A percentile compares a stretch with the other conserved stretches of the same genome.
Conservation (phyloP, 140 eudicot species). For the Stevia rebaudiana region DNA sequence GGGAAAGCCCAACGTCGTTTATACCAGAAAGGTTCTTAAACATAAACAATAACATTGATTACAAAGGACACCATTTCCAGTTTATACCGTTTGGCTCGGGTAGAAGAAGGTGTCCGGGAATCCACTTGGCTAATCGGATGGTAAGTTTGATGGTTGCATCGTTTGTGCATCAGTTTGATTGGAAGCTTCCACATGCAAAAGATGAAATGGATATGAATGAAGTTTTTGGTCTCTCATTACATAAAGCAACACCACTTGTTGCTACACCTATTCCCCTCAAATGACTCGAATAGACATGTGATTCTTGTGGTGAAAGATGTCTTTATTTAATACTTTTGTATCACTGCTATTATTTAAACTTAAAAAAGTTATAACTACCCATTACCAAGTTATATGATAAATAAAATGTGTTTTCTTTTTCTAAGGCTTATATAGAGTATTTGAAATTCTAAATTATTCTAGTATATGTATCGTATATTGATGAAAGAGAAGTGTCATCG, state of each 20-base stretch:
- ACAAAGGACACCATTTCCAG: slow-evolving; percentile 20
- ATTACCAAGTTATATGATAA: too few relatives aligned
- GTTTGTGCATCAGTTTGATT: slow-evolving; percentile 44
- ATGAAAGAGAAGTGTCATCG: too few relatives aligned
- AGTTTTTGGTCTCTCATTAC: slow-evolving; percentile 27
- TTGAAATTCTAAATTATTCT: too few relatives aligned
- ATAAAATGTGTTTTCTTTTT: too few relatives aligned
- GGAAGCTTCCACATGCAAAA: slow-evolving; percentile 39
- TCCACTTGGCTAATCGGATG: slow-evolving; percentile 31
- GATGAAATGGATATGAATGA: slow-evolving; percentile 40
- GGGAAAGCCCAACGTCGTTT: slow-evolving; percentile 9
- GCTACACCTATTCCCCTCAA: slow-evolving; percentile 7
- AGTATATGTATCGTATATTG: too few relatives aligned
- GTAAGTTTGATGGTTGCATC: slow-evolving; percentile 40
- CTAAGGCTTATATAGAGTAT: too few relatives aligned
- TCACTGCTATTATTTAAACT: too few relatives aligned
- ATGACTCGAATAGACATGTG: neutral
- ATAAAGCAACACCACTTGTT: slow-evolving; percentile 30
- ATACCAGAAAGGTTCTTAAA: slow-evolving; percentile 22
- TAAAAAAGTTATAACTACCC: too few relatives aligned
- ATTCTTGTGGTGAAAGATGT: too few relatives aligned
- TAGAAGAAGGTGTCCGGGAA: slow-evolving; percentile 38
- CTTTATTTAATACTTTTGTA: too few relatives aligned
- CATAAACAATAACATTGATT: slow-evolving; percentile 1
- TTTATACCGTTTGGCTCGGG: slow-evolving; percentile 39